Evolutionary conservation across 495 filamentous ascomycete genomes (phyloP).

Genomic region (Polyplosphaeria fusca): DNA sequence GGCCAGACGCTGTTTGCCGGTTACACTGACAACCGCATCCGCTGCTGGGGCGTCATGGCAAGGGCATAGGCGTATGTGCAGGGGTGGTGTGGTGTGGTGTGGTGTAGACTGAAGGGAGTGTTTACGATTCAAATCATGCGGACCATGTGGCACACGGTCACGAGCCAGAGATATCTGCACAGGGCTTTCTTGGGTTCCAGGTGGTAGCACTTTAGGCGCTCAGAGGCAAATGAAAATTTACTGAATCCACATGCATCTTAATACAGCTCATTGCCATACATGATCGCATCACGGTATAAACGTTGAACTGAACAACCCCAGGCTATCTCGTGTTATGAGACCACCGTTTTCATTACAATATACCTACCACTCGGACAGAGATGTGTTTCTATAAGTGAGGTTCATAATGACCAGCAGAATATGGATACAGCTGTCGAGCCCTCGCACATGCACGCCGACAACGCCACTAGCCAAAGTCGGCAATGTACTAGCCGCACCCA

Average conservation of each 20-base stretch:
- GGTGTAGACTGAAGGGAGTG: neutral
- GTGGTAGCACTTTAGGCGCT: slow-evolving; percentile 35
- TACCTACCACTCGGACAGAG: too few species aligned
- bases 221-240: slow-evolving; percentile 37
- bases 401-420: too few species aligned
- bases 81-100: slow-evolving; percentile 2
- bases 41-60: slow-evolving; percentile 97
- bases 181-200: slow-evolving; percentile 22
- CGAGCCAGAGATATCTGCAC: slow-evolving; percentile 8
- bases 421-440: too few species aligned
- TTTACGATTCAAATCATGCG: slow-evolving; percentile 20
- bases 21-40: slow-evolving; percentile 99
- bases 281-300: too few species aligned
- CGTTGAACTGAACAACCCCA: too few species aligned
- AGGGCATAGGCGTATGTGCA: slow-evolving; percentile 37
- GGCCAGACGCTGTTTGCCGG: slow-evolving; percentile 98
- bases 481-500: neutral
- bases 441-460: too few species aligned
- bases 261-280: too few species aligned
- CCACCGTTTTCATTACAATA: too few species aligned
- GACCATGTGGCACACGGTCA: slow-evolving; percentile 32
- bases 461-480: too few species aligned
- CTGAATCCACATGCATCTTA: slow-evolving; percentile 12
- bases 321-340: too few species aligned
- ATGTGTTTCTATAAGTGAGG: too few species aligned